Evolutionary conservation across 2,329 filamentous ascomycete species (phyloP), one percentile per base, ranked within the genome.

Genomic region (Xylaria polymorpha): DNA sequence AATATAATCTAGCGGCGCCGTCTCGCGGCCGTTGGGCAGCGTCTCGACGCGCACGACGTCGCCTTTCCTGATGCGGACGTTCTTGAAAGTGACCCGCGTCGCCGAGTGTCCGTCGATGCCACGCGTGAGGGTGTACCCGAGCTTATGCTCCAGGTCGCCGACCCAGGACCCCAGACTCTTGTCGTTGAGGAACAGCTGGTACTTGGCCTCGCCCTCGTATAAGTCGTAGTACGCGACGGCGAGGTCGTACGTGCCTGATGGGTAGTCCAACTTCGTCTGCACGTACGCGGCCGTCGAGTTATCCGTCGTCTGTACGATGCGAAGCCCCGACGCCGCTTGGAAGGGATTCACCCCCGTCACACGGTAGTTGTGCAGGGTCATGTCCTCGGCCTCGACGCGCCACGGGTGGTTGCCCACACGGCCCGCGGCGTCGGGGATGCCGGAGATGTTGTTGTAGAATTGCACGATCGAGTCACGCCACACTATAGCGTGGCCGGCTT

Each of bases 401-500:
- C 86, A 90, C 0, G 86, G 85, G 77, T 93, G 86, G 68, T 88
- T 82, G 1, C 85, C 84, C 0, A 92, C 90, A 10, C 90, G 85
- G 1, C 81, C 81, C 0, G 73, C 73, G 22, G 84, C 80, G 71
- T 93, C 91, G 0, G 85, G 76, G 51, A 93, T 91, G 2, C 84
- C 82, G 0, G 88, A 90, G 44, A 88, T 78, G 75, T 87, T 89
- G 75, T 82, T 74, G 79, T 91, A 92, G 79, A 90, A 92, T 64
- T 87, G 81, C 74, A 81, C 87, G 79, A 93, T 87, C 0, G 88
- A 84, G 74, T 92, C 91, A 15, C 91, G 84, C 91, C 91, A 93
- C 18, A 92, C 87, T 20, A 93, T 83, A 0, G 89, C 84, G 78
- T 93, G 91, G 0, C 90, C 91, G 0, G 91, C 88, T 77, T 29